Conservation (phyloP, 2,329 filamentous ascomycete genomes). For the Cladosporium sphaerospermum region DNA sequence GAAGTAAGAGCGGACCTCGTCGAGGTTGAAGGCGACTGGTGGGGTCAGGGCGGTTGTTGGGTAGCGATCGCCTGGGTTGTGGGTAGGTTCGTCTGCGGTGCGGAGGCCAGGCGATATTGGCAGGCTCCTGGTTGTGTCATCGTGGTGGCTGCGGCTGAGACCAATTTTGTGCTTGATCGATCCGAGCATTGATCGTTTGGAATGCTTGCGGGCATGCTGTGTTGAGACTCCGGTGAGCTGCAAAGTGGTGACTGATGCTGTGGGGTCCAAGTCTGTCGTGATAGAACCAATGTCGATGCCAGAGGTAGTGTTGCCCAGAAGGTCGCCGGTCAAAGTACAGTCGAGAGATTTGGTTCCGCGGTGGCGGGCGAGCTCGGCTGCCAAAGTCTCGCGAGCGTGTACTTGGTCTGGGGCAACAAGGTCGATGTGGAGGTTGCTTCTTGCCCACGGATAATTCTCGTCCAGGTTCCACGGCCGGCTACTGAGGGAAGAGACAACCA, state of each 20-base stretch:
- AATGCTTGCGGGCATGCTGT: conserved; percentile 24
- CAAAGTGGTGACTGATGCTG: conserved; percentile 26
- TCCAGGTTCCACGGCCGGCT: conserved; percentile 44
- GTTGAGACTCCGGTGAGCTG: conserved; percentile 26
- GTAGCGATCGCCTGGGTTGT: conserved; percentile 43
- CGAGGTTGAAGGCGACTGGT: conserved; percentile 35
- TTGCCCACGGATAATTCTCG: conserved; percentile 43
- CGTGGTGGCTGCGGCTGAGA: conserved; percentile 17
- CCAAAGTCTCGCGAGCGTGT: conserved; percentile 25
- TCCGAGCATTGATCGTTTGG: conserved; percentile 32
- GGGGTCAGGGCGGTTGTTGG: conserved; percentile 42
- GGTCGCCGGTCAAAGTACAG: conserved; percentile 17
- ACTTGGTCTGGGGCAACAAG: conserved; percentile 32
- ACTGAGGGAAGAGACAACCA: conserved; percentile 30
- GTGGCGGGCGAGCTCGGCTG: conserved; percentile 22
- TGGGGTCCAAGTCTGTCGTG: conserved; percentile 19
- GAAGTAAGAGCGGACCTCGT: conserved; percentile 39
- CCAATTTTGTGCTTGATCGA: conserved; percentile 31
- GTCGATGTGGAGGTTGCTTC: conserved; percentile 34
- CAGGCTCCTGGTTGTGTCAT: conserved; percentile 3
- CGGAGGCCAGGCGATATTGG: conserved; percentile 10
- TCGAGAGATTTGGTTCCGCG: conserved; percentile 25
- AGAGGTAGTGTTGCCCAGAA: conserved; percentile 16
- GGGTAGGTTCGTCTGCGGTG: conserved; percentile 20
- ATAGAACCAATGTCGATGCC: conserved; percentile 30